Percentiles rank a stretch among this genome's conserved stretches.
Conservation (phyloP, 805 yeast species). For the Suhomyces tanzawaensis region DNA sequence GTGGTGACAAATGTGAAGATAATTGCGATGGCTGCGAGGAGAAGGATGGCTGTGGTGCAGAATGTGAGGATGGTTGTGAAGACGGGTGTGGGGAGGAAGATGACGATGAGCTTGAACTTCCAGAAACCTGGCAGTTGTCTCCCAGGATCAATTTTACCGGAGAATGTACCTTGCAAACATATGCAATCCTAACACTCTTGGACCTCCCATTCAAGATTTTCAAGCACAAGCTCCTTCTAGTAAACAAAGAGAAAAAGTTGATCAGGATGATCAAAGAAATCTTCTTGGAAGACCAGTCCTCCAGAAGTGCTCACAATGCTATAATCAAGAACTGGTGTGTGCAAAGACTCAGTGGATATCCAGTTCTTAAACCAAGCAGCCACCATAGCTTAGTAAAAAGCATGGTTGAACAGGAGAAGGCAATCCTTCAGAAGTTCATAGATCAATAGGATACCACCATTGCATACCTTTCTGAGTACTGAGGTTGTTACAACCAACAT, state of each 20-base stretch:
- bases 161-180: constrained; percentile 42
- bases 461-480: not conserved
- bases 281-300: constrained; percentile 15
- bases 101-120: constrained; percentile 12
- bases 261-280: constrained; percentile 16
- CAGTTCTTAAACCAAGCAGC: constrained; percentile 8
- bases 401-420: constrained; percentile 27
- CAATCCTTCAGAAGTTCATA: constrained; percentile 16
- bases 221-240: constrained; percentile 18
- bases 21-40: constrained; percentile 11
- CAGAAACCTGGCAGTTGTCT: constrained; percentile 46
- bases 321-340: constrained; percentile 26
- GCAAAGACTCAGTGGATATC: constrained; percentile 22
- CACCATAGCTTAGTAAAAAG: constrained; percentile 12
- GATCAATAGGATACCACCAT: not conserved
- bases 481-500: too few species aligned
- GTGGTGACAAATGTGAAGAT: constrained; percentile 10
- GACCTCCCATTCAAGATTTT: constrained; percentile 28
- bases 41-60: constrained; percentile 13
- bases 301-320: constrained; percentile 6
- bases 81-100: constrained; percentile 20
- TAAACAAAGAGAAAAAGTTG: constrained; percentile 21
- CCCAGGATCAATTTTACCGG: constrained; percentile 42
- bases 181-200: constrained; percentile 32
- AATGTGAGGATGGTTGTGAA: constrained; percentile 14